phyloP scores from a whole-genome alignment of 345 rosid species.

The Passiflora organensis region DNA sequence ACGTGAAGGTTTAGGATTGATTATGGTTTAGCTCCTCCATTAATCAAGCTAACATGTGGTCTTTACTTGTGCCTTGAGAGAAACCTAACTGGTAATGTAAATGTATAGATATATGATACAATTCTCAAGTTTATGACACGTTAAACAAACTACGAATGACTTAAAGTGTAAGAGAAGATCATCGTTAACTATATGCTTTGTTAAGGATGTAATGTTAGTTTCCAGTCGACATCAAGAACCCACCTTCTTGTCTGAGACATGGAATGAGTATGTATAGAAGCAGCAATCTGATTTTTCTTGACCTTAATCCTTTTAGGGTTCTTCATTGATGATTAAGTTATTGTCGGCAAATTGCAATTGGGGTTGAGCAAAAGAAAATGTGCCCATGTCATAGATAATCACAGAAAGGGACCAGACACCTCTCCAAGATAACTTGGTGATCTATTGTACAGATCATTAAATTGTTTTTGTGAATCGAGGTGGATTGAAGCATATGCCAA shows the following conservation, averaged over 20 bases:
- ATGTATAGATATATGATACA: background rate
- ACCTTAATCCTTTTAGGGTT: background rate
- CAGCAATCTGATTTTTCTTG: no score
- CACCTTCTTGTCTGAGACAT: slow-evolving; percentile 6
- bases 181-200: slow-evolving; percentile 6
- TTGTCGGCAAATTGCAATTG: background rate
- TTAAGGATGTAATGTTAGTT: slow-evolving; percentile 44
- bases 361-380: background rate
- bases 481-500: slow-evolving; percentile 21
- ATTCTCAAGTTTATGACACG: slow-evolving; percentile 1
- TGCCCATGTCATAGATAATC: background rate
- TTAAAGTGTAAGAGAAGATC: slow-evolving; percentile 10
- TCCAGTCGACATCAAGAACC: slow-evolving; percentile 64
- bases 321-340: background rate
- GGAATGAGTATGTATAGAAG: no score
- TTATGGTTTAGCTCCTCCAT: background rate
- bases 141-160: slow-evolving; percentile 6
- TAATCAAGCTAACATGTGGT: no score
- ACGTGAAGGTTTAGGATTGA: no score
- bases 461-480: background rate
- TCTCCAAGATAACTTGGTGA: slow-evolving; percentile 25
- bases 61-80: slow-evolving; percentile 31
- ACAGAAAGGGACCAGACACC: slow-evolving; percentile 39
- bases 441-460: no score
- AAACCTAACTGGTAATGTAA: background rate